Conservation (phyloP, 805 yeast genomes). For the Jamesozyma lodderae region DNA sequence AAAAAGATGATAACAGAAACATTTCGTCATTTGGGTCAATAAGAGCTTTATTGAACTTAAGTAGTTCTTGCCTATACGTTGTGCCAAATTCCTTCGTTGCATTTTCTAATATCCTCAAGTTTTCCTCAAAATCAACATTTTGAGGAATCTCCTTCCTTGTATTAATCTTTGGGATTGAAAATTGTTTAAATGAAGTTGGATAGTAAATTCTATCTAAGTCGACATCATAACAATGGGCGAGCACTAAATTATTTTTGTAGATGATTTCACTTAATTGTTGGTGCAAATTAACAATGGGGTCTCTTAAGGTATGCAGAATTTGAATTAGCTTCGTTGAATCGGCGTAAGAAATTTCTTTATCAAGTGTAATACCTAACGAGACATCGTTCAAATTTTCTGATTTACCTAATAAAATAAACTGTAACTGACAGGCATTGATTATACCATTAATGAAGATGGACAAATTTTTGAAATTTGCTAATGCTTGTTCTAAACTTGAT, state of each 20-base stretch:
- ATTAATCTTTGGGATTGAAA: slow-evolving; percentile 6
- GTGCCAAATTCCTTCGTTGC: slow-evolving; percentile 31
- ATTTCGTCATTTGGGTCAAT: slow-evolving; percentile 41
- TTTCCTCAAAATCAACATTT: slow-evolving; percentile 22
- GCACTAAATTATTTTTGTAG: slow-evolving; percentile 25
- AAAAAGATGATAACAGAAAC: slow-evolving; percentile 41
- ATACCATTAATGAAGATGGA: slow-evolving; percentile 34
- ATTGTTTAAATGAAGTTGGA: slow-evolving; percentile 12
- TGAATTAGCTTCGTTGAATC: slow-evolving; percentile 27
- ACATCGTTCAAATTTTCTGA: slow-evolving; percentile 8
- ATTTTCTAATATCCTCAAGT: slow-evolving; percentile 20
- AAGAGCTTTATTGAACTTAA: slow-evolving; percentile 17
- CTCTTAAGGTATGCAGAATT: slow-evolving; percentile 27
- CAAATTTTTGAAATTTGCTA: slow-evolving; percentile 29
- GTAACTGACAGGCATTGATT: slow-evolving; percentile 41
- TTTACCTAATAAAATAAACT: slow-evolving; percentile 31
- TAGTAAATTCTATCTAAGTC: slow-evolving; percentile 16
- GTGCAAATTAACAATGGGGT: slow-evolving; percentile 31
- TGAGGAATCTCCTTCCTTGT: slow-evolving; percentile 14
- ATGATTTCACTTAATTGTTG: slow-evolving; percentile 29
- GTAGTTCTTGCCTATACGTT: slow-evolving; percentile 29
- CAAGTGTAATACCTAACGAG: slow-evolving; percentile 14
- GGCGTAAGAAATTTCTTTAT: slow-evolving; percentile 32
- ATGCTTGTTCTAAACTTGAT: slow-evolving; percentile 30
- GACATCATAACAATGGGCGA: slow-evolving; percentile 37